phyloP scores from a whole-genome alignment of 768 basidiomycete genomes.

The Rhodotorula babjevae region DNA sequence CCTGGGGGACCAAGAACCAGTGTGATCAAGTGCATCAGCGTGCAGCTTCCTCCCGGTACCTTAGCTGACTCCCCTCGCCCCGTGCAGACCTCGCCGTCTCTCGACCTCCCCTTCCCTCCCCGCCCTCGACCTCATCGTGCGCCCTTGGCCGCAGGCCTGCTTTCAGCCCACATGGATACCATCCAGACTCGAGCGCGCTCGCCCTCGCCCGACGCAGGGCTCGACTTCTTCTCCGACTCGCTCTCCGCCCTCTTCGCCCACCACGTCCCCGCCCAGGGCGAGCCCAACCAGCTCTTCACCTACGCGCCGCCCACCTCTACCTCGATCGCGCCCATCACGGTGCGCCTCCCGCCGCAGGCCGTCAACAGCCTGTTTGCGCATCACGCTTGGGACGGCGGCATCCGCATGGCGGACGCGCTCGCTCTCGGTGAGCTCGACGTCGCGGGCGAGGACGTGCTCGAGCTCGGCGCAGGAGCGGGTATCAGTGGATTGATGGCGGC shows the following conservation, averaged over 20 bases:
- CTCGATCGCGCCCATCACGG: neutral
- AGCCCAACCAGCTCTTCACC: conserved; percentile 18
- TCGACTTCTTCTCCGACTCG: conserved; percentile 20
- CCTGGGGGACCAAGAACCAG: too few species aligned
- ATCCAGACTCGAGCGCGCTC: neutral
- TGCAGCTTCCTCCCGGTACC: too few species aligned
- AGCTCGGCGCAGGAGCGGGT: conserved; percentile 4
- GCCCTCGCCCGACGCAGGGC: neutral
- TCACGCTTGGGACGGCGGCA: neutral
- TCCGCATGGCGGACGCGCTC: neutral
- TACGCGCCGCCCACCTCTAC: neutral
- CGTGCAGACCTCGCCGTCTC: too few species aligned
- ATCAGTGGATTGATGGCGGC: conserved; percentile 12
- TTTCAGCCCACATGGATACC: too few species aligned
- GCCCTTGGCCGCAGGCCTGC: too few species aligned
- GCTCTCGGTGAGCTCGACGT: neutral
- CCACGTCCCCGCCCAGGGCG: conserved; percentile 21
- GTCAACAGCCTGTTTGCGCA: conserved; percentile 17
- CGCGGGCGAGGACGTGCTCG: neutral
- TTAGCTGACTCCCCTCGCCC: too few species aligned
- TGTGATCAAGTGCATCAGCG: too few species aligned
- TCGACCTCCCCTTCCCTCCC: too few species aligned
- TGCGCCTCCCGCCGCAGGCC: conserved; percentile 26
- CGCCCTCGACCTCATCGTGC: too few species aligned
- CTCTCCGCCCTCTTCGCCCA: conserved; percentile 18